These are phyloP conservation scores for Protea cynaroides DNA, from an alignment of 164 flowering plant species.

Conservation along the genomic window DNA sequence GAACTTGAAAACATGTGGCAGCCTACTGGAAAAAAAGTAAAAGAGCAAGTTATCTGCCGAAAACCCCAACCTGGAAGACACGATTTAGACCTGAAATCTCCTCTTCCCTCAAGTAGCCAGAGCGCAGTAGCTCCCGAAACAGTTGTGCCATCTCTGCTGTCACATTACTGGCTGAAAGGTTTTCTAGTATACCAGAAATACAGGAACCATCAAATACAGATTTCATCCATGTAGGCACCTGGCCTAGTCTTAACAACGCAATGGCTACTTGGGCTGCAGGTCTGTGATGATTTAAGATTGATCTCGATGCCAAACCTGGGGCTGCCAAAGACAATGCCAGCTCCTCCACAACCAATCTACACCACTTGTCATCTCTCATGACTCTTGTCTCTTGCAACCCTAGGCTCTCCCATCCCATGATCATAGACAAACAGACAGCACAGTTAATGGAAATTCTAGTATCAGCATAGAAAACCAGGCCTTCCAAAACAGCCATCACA, in stretches of 20 bases:
- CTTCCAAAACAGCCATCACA: slow-evolving; percentile 56
- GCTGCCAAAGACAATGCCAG: slow-evolving; percentile 57
- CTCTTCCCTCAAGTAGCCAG: slow-evolving; percentile 43
- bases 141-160: slow-evolving; percentile 50
- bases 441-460: slow-evolving; percentile 65
- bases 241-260: slow-evolving; percentile 47
- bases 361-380: slow-evolving; percentile 47
- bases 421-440: slow-evolving; percentile 52
- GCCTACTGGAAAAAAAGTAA: not conserved
- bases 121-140: slow-evolving; percentile 45
- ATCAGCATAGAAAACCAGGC: slow-evolving; percentile 51
- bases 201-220: slow-evolving; percentile 53
- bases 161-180: slow-evolving; percentile 47
- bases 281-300: slow-evolving; percentile 47
- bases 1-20: not conserved
- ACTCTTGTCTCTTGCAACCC: slow-evolving; percentile 18
- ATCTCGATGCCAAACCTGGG: slow-evolving; percentile 59
- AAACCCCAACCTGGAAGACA: slow-evolving; percentile 58
- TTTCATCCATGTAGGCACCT: slow-evolving; percentile 63
- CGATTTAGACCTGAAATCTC: slow-evolving; percentile 45
- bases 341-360: slow-evolving; percentile 74
- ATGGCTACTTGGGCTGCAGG: slow-evolving; percentile 59
- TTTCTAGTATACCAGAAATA: slow-evolving; percentile 52
- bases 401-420: slow-evolving; percentile 53
- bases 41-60: slow-evolving; percentile 1